These are phyloP conservation scores for Penicillium sp. DNA, from an alignment of 2,329 filamentous ascomycete species.

Conservation along the genomic window DNA sequence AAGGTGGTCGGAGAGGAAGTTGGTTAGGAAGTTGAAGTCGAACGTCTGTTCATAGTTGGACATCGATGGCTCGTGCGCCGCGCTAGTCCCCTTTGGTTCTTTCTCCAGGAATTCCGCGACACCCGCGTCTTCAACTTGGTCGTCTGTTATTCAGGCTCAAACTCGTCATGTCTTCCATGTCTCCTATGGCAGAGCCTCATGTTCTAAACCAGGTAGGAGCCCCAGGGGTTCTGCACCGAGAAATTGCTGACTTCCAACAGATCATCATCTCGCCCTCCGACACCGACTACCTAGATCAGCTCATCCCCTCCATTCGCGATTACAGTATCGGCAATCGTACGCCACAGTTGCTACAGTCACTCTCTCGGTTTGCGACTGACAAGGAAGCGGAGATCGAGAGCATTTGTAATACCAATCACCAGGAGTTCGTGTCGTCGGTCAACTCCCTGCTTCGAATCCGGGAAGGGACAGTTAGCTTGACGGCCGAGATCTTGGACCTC, in stretches of 20 bases:
- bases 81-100: background rate
- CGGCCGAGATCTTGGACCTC: conserved; percentile 83
- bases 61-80: background rate
- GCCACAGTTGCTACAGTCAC: conserved; percentile 70
- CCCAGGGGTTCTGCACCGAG: no score
- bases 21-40: background rate
- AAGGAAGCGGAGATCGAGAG: conserved; percentile 89
- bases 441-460: conserved; percentile 90
- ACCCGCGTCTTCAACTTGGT: background rate
- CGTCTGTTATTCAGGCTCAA: background rate
- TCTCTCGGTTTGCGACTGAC: conserved; percentile 78
- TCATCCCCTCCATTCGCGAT: conserved; percentile 93
- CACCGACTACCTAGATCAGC: conserved; percentile 88
- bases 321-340: conserved; percentile 73
- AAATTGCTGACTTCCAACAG: conserved; percentile 48
- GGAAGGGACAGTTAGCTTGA: conserved; percentile 84
- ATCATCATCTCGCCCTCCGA: conserved; percentile 91
- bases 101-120: background rate
- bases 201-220: conserved; percentile 21
- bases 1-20: background rate
- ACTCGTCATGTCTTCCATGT: conserved; percentile 17
- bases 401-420: conserved; percentile 92
- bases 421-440: conserved; percentile 91
- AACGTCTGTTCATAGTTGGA: background rate
- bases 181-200: conserved; percentile 20